phyloP scores from a whole-genome alignment of 2,329 filamentous ascomycete genomes.

The Stagonosporopsis tanaceti region DNA sequence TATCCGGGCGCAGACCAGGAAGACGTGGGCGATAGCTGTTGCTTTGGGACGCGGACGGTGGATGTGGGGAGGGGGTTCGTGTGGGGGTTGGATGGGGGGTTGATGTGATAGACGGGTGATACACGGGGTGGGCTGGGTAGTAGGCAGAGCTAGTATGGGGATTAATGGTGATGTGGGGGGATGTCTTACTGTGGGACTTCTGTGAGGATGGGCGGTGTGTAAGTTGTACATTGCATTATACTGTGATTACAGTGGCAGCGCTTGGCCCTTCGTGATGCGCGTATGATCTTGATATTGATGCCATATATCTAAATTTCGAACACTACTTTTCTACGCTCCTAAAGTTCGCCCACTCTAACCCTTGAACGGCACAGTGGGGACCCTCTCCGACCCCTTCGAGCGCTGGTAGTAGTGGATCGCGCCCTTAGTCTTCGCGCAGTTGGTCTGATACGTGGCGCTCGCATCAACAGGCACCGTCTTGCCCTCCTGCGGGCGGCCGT shows the following conservation, averaged over 20 bases:
- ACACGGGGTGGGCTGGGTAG: background rate
- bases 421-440: slow-evolving; percentile 62
- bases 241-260: no score
- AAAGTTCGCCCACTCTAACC: background rate
- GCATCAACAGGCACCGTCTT: slow-evolving; percentile 59
- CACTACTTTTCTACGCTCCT: background rate
- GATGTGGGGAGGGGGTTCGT: slow-evolving; percentile 32
- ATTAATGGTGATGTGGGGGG: background rate
- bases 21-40: slow-evolving; percentile 41
- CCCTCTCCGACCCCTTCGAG: slow-evolving; percentile 50
- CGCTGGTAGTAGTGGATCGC: slow-evolving; percentile 66
- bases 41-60: slow-evolving; percentile 41
- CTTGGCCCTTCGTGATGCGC: no score
- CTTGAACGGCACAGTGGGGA: slow-evolving; percentile 37
- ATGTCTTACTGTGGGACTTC: no score
- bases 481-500: slow-evolving; percentile 64
- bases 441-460: slow-evolving; percentile 57
- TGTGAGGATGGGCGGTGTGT: no score
- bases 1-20: slow-evolving; percentile 21
- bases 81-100: slow-evolving; percentile 25
- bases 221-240: no score
- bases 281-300: background rate
- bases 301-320: background rate
- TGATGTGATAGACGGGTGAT: background rate
- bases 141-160: no score